phyloP scores from a whole-genome alignment of 169 alveolate genomes.

The Cryptosporidium ryanae region DNA sequence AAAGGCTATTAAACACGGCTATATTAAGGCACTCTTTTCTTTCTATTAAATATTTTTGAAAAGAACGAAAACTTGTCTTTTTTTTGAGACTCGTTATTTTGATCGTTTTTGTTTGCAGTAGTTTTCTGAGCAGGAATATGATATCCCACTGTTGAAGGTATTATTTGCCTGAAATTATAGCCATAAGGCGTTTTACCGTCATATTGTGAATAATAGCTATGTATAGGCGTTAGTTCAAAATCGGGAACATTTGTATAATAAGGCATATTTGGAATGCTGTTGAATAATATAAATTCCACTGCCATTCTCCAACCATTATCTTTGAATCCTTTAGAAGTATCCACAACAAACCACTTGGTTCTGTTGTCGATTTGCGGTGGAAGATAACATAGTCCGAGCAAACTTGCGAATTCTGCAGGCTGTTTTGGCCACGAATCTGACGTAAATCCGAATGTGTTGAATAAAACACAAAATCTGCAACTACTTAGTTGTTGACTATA shows the following conservation, averaged over 20 bases:
- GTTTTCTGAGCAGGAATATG: not conserved
- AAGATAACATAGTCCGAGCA: constrained; percentile 58
- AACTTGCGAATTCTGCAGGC: constrained; percentile 49
- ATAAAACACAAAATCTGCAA: constrained; percentile 50
- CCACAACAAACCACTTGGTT: constrained; percentile 64
- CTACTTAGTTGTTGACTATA: constrained; percentile 41
- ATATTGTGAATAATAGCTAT: constrained; percentile 43
- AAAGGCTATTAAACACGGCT: not conserved
- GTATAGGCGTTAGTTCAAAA: constrained; percentile 61
- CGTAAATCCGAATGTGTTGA: constrained; percentile 54
- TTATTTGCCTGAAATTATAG: constrained; percentile 12
- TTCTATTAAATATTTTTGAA: not conserved
- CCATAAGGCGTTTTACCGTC: constrained; percentile 33
- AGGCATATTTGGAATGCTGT: constrained; percentile 44
- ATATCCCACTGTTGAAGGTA: constrained; percentile 1
- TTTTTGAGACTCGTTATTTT: constrained; percentile 2
- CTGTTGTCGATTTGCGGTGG: constrained; percentile 69
- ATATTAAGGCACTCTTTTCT: constrained; percentile 10
- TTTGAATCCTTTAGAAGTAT: constrained; percentile 52
- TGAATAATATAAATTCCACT: constrained; percentile 44
- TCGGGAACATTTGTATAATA: constrained; percentile 67
- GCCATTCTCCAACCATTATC: constrained; percentile 73
- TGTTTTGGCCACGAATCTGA: constrained; percentile 64
- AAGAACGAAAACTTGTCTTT: not conserved
- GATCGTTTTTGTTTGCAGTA: not conserved